Conservation (phyloP, 1,139 yeast species). For the Hansenula lynferdii region DNA sequence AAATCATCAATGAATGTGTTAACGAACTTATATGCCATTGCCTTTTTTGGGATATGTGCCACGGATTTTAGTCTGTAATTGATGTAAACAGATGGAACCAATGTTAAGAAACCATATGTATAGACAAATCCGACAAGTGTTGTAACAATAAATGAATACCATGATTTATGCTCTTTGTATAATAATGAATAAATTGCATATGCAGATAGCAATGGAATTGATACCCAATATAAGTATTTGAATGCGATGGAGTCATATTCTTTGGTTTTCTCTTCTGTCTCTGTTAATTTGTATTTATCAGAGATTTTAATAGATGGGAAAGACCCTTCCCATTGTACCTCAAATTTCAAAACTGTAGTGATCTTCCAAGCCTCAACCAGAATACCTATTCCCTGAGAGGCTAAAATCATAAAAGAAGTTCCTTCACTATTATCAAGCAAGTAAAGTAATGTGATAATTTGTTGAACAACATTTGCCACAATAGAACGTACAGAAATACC, state of each 20-base stretch:
- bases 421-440: slow-evolving; percentile 34
- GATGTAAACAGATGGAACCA: slow-evolving; percentile 35
- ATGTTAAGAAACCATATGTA: slow-evolving; percentile 35
- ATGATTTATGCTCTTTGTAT: slow-evolving; percentile 35
- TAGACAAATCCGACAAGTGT: slow-evolving; percentile 37
- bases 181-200: slow-evolving; percentile 32
- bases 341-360: slow-evolving; percentile 31
- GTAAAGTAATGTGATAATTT: slow-evolving; percentile 31
- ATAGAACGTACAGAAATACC: slow-evolving; percentile 35
- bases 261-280: slow-evolving; percentile 33
- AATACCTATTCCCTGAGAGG: slow-evolving; percentile 34
- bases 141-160: slow-evolving; percentile 35
- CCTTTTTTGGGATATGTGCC: slow-evolving; percentile 36
- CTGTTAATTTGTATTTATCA: slow-evolving; percentile 31
- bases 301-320: slow-evolving; percentile 21
- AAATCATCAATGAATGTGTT: slow-evolving; percentile 37
- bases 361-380: slow-evolving; percentile 38
- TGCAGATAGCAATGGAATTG: slow-evolving; percentile 31
- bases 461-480: slow-evolving; percentile 36
- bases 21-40: slow-evolving; percentile 35
- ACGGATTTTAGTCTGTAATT: slow-evolving; percentile 36
- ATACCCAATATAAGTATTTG: slow-evolving; percentile 31
- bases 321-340: slow-evolving; percentile 15
- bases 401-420: slow-evolving; percentile 32
- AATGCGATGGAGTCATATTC: slow-evolving; percentile 37